Percentiles rank a stretch among this genome's conserved stretches.
Evolutionary conservation across 225 moss, liverwort and hornwort genomes (phyloP).

Genomic region (Polytrichum commune): DNA sequence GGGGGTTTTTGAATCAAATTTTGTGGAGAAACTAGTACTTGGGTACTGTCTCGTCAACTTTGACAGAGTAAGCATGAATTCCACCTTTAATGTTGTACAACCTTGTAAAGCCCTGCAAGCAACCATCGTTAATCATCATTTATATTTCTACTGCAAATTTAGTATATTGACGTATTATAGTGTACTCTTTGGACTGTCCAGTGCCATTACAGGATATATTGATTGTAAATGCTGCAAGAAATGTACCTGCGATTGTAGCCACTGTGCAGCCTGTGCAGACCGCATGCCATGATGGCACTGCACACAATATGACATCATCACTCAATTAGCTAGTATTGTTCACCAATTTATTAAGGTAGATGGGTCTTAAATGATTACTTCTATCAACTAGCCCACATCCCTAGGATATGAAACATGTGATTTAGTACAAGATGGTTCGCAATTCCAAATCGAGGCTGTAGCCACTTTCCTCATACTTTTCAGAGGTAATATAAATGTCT

Average conservation of each 20-base stretch:
- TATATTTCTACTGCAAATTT: not conserved
- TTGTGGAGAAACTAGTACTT: slow-evolving; percentile 50
- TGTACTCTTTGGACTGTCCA: not conserved
- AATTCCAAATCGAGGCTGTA: no score
- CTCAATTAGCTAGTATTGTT: not conserved
- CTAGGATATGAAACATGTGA: no score
- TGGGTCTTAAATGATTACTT: no score
- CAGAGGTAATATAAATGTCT: no score
- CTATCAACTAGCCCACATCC: no score
- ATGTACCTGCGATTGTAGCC: slow-evolving; percentile 90
- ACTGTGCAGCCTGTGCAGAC: slow-evolving; percentile 90
- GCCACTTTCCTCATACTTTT: no score
- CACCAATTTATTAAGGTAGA: not conserved
- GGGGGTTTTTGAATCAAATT: no score
- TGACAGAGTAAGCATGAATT: slow-evolving; percentile 87
- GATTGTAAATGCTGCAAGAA: not conserved
- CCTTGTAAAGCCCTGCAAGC: slow-evolving; percentile 74
- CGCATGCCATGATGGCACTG: slow-evolving; percentile 94
- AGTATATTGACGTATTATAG: not conserved
- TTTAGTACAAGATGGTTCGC: no score
- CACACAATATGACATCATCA: slow-evolving; percentile 15
- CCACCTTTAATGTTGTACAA: slow-evolving; percentile 85
- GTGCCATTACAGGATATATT: not conserved
- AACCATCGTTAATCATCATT: not conserved
- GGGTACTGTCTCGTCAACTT: slow-evolving; percentile 74